Evolutionary conservation across 169 alveolate genomes (phyloP).

Genomic region (Theileria parva): DNA sequence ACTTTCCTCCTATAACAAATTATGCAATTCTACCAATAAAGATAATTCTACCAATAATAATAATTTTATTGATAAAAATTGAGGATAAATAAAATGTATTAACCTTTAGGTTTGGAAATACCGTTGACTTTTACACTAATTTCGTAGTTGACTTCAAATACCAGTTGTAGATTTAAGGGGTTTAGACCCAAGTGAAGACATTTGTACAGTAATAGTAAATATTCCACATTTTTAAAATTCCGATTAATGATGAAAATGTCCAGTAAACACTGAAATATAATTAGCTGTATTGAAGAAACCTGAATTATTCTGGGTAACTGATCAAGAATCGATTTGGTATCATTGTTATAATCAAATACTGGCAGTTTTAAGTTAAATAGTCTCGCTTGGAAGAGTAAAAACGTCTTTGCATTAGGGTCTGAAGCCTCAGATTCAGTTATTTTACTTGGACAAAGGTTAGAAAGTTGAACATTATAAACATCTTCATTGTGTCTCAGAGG

Average conservation of each 20-base stretch:
- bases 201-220: slow-evolving; percentile 47
- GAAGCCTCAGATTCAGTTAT: slow-evolving; percentile 85
- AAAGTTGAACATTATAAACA: slow-evolving; percentile 84
- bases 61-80: not conserved
- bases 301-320: slow-evolving; percentile 57
- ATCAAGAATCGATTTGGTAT: slow-evolving; percentile 59
- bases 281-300: slow-evolving; percentile 4
- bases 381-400: slow-evolving; percentile 80
- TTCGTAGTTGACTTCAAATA: slow-evolving; percentile 20
- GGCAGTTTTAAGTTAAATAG: slow-evolving; percentile 43
- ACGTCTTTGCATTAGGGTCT: slow-evolving; percentile 88
- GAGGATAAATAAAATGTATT: no score
- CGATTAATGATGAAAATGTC: slow-evolving; percentile 54
- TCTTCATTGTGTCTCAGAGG: slow-evolving; percentile 95
- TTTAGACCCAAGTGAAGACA: slow-evolving; percentile 28
- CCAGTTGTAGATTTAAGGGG: slow-evolving; percentile 11
- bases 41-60: not conserved
- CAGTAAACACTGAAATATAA: slow-evolving; percentile 33
- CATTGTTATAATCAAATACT: slow-evolving; percentile 62
- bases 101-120: not conserved
- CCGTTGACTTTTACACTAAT: slow-evolving; percentile 19
- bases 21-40: slow-evolving; percentile 1
- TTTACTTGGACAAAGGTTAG: slow-evolving; percentile 83
- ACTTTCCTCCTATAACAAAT: slow-evolving; percentile 1
- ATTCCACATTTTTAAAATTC: slow-evolving; percentile 28